Percentiles rank a stretch among this genome's conserved stretches.
Conservation (phyloP, 176 grass and related monocot genomes). For the Phragmites australis region DNA sequence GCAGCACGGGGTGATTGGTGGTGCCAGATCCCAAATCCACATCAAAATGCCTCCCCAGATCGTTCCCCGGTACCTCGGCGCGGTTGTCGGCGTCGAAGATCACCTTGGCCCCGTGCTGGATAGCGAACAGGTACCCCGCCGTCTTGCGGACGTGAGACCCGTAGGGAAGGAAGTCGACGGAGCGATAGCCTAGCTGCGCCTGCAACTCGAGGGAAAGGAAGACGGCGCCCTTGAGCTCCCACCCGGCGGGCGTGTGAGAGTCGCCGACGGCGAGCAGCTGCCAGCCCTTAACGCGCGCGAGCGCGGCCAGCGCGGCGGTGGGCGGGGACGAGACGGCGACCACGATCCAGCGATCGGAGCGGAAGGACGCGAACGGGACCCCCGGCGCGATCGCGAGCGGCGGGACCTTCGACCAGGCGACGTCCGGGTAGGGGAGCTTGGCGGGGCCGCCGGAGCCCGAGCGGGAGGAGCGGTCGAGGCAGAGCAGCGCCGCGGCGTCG, state of each 20-base stretch:
- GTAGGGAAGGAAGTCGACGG: constrained; percentile 92
- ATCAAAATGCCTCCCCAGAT: constrained; percentile 84
- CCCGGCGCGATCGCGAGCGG: constrained; percentile 43
- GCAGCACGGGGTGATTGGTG: constrained; percentile 69
- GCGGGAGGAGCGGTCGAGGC: constrained; percentile 62
- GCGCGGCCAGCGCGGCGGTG: constrained; percentile 60
- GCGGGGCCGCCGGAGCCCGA: constrained; percentile 26
- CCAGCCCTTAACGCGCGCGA: constrained; percentile 79
- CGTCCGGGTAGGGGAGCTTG: constrained; percentile 62
- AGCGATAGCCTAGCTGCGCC: constrained; percentile 84
- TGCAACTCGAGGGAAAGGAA: constrained; percentile 95
- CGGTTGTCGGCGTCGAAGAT: constrained; percentile 96
- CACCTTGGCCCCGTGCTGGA: constrained; percentile 92
- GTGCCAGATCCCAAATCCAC: constrained; percentile 64
- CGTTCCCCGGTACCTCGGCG: constrained; percentile 73
- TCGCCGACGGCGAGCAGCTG: constrained; percentile 91
- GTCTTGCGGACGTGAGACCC: constrained; percentile 87
- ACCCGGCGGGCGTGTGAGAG: constrained; percentile 72
- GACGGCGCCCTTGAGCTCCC: constrained; percentile 94
- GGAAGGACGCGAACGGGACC: constrained; percentile 64
- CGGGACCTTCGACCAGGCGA: constrained; percentile 67
- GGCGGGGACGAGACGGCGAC: constrained; percentile 81
- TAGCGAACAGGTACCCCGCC: constrained; percentile 86
- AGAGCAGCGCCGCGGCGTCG: constrained; percentile 70
- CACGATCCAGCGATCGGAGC: constrained; percentile 86